A percentile compares a stretch with the other conserved stretches of the same genome.
Conservation (phyloP, 805 yeast genomes). For the Saturnispora ahearnii region DNA sequence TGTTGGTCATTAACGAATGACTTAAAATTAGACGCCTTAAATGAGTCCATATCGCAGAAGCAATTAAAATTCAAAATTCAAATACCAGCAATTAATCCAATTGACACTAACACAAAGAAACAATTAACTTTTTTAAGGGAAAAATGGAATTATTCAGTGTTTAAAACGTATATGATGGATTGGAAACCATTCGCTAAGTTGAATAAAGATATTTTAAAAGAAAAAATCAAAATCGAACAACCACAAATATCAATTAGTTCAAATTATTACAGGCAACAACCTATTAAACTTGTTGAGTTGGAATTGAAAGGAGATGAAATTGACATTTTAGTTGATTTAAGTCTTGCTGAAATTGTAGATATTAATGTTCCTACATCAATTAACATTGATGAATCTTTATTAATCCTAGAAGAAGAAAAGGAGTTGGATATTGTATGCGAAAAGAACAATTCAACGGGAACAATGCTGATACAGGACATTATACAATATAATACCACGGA, state of each 20-base stretch:
- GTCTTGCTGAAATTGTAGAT: no score
- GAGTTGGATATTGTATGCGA: no score
- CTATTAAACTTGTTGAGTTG: neutral
- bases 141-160: constrained; percentile 3
- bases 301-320: neutral
- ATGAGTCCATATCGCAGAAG: neutral
- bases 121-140: neutral
- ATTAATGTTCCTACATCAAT: no score
- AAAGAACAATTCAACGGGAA: no score
- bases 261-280: no score
- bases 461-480: no score
- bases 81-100: neutral
- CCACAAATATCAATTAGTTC: neutral
- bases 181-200: constrained; percentile 5
- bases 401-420: no score
- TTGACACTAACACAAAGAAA: no score
- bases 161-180: constrained; percentile 2
- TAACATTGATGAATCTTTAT: no score
- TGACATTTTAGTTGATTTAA: neutral
- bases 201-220: neutral
- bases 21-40: no score
- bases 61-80: neutral
- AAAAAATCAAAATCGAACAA: neutral
- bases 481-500: no score
- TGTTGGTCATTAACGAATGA: neutral